Percentiles rank a stretch among this genome's conserved stretches.
phyloP scores from a whole-genome alignment of 306 rosid species.

The Trichosanthes truncata region DNA sequence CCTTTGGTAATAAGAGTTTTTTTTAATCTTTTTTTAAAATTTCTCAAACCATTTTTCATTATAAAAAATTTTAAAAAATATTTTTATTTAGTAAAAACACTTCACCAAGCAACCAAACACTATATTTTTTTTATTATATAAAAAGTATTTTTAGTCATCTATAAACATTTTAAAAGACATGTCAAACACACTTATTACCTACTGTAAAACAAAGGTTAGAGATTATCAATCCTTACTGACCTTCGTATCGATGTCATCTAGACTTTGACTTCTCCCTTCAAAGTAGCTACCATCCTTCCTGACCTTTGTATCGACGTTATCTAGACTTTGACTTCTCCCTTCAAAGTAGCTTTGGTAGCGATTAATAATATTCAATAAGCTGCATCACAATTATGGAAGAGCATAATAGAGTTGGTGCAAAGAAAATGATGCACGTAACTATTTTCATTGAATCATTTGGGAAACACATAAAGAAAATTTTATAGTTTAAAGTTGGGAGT shows the following conservation, averaged over 20 bases:
- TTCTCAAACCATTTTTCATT: too few species aligned
- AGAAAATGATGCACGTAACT: too few species aligned
- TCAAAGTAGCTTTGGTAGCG: neutral
- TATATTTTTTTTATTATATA: too few species aligned
- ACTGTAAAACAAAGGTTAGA: neutral
- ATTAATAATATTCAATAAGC: neutral
- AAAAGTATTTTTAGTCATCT: neutral
- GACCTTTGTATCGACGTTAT: neutral
- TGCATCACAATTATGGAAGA: neutral
- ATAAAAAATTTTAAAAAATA: neutral
- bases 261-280: neutral
- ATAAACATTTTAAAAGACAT: neutral
- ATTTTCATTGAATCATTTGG: too few species aligned
- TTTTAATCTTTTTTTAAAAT: too few species aligned
- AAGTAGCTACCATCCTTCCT: too few species aligned
- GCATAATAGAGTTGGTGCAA: neutral
- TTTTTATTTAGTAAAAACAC: too few species aligned
- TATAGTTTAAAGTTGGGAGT: too few species aligned
- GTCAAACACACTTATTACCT: neutral
- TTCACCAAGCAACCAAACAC: too few species aligned
- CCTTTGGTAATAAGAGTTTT: too few species aligned
- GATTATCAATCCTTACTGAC: neutral
- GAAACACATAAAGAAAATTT: too few species aligned
- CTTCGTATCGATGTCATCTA: neutral
- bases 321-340: neutral